A percentile compares a stretch with the other conserved stretches of the same genome.
phyloP scores from a whole-genome alignment of 768 basidiomycete species.

The Termitomyces sp. region DNA sequence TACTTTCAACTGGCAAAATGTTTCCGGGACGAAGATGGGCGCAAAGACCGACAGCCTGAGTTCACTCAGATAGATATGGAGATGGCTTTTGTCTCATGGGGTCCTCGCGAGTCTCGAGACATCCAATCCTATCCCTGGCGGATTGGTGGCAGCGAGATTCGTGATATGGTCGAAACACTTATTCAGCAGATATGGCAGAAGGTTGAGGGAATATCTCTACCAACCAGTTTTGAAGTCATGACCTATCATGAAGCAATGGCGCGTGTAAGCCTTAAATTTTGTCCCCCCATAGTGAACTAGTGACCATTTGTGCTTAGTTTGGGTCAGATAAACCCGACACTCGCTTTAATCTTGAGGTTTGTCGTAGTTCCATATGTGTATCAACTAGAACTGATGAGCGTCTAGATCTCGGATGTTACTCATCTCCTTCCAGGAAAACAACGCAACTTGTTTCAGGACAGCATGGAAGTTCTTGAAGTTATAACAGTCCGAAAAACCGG shows the following conservation, averaged over 20 bases:
- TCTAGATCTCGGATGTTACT: slow-evolving; percentile 41
- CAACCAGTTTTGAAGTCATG: slow-evolving; percentile 69
- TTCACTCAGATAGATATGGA: slow-evolving; percentile 97
- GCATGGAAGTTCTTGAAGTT: slow-evolving; percentile 36
- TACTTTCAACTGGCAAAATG: slow-evolving; percentile 94
- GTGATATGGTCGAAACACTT: slow-evolving; percentile 70
- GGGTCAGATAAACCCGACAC: slow-evolving; percentile 95
- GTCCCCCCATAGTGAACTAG: neutral
- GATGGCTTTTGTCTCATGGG: slow-evolving; percentile 93
- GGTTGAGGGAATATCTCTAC: slow-evolving; percentile 56
- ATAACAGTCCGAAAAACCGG: slow-evolving; percentile 36
- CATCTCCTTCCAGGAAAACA: slow-evolving; percentile 27
- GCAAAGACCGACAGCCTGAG: slow-evolving; percentile 93
- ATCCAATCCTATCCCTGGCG: slow-evolving; percentile 47
- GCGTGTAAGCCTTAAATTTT: slow-evolving; percentile 43
- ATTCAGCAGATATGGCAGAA: slow-evolving; percentile 73
- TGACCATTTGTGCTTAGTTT: slow-evolving; percentile 43
- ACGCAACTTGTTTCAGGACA: slow-evolving; percentile 20
- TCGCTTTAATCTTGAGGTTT: slow-evolving; percentile 81
- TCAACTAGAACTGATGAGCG: slow-evolving; percentile 12
- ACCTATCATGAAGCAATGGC: slow-evolving; percentile 90
- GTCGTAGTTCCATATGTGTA: slow-evolving; percentile 7
- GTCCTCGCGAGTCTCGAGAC: slow-evolving; percentile 22
- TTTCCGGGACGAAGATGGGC: slow-evolving; percentile 93
- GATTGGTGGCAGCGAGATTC: slow-evolving; percentile 83